Evolutionary conservation across 2,329 filamentous ascomycete genomes (phyloP), one percentile per base, ranked within the genome.

Genomic region (Colletotrichum lentis): DNA sequence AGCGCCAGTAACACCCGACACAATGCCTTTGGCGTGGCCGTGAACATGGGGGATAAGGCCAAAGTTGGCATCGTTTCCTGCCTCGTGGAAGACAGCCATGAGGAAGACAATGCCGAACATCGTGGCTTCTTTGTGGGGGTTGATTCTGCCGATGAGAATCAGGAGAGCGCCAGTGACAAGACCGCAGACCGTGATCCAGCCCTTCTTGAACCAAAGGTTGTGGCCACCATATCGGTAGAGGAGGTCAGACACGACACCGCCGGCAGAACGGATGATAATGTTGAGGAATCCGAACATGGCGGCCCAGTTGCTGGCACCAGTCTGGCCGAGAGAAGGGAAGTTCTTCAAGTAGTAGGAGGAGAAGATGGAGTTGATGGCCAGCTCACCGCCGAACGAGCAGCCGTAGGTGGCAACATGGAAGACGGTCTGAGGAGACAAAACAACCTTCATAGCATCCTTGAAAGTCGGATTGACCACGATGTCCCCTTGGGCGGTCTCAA

Each of bases 1-100:
- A 0, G 91, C 93, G 11, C 94, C 94, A 0, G 93, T 90, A 43
- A 92, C 82, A 14, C 94, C 94, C 1, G 90, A 92, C 7, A 97
- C 85, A 64, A 86, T 77, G 16, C 93, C 94, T 77, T 97, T 97
- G 69, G 93, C 92, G 69, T 85, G 86, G 1, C 93, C 92, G 78
- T 94, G 91, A 1, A 97, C 90, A 76, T 97, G 94, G 3, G 94
- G 93, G 27, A 97, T 90, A 6, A 97, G 85, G 0, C 92, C 88
- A 78, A 96, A 97, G 80, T 92, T 96, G 47, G 92, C 89, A 0
- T 94, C 94, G 76, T 97, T 97, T 49, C 89, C 90, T 2, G 91
- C 92, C 77, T 96, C 93, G 50, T 94, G 80, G 81, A 97, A 97
- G 76, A 97, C 85, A 1, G 91, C 92, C 80, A 94, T 85, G 11